These are phyloP conservation scores for Oryza meridionalis DNA, from an alignment of 176 grass and related monocot species.

Conservation along the genomic window DNA sequence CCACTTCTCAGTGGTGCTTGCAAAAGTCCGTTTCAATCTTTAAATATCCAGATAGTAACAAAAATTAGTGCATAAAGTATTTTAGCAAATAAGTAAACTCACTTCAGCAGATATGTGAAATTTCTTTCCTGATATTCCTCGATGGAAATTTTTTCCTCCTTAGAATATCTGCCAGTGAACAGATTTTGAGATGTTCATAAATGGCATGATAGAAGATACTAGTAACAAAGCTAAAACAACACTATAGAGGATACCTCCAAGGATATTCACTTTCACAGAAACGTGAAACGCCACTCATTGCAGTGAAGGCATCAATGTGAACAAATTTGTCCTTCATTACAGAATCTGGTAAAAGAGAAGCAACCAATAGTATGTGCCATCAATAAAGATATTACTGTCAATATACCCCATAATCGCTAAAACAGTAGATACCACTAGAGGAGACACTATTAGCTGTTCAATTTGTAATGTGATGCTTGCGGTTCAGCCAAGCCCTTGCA, in stretches of 20 bases:
- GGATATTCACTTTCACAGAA: constrained; percentile 94
- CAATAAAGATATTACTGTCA: constrained; percentile 27
- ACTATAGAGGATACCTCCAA: constrained; percentile 70
- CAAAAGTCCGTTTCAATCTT: not conserved
- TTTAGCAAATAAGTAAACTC: constrained; percentile 40
- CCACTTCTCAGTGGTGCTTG: not conserved
- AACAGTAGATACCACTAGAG: constrained; percentile 28
- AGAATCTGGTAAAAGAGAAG: constrained; percentile 57
- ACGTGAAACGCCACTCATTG: constrained; percentile 91
- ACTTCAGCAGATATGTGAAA: constrained; percentile 92
- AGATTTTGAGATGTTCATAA: not conserved
- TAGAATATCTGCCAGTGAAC: constrained; percentile 65
- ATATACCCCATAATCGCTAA: constrained; percentile 9
- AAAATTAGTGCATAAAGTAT: not conserved
- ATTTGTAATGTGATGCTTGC: constrained; percentile 27
- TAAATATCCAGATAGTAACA: constrained; percentile 6
- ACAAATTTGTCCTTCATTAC: constrained; percentile 68
- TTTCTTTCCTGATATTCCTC: constrained; percentile 59
- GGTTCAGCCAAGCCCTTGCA: not conserved
- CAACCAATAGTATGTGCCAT: constrained; percentile 11
- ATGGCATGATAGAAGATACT: not conserved
- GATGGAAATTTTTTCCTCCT: constrained; percentile 73
- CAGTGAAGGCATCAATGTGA: constrained; percentile 90
- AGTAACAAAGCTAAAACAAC: not conserved
- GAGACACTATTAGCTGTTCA: not conserved